Evolutionary conservation across 768 basidiomycete species (phyloP), one percentile per base, ranked within the genome.

Genomic region (Arthromyces matolae): DNA sequence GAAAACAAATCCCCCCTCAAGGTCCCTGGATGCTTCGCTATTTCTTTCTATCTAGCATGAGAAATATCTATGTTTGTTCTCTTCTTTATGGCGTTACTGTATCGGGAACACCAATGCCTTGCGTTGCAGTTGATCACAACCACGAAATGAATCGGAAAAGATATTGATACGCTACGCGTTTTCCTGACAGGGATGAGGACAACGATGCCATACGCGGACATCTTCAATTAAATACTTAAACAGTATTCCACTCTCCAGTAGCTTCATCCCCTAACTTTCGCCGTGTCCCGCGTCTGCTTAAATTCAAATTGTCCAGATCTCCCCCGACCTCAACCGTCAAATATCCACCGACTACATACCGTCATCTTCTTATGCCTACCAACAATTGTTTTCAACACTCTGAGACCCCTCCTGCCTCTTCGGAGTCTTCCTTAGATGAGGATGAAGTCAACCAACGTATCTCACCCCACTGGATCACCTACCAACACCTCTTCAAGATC

Each of bases 401-500:
- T 42, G 61, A 63, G 20, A 37, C 45, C 28, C 47, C 53, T 42
- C 67, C 72, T 1, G 66, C 71, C 2, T 76, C 74, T 14, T 78
- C 80, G 3, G 64, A 67, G 29, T 77, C 76, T 12, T 81, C 81
- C 10, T 53, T 77, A 42, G 77, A 79, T 51, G 75, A 79, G 43
- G 83, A 86, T 45, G 75, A 81, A 48, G 64, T 75, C 45, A 86
- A 89, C 57, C 57, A 61, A 16, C 83, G 86, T 40, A 50, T 84
- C 29, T 67, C 67, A 16, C 86, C 86, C 3, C 68, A 75, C 55
- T 89, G 87, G 87, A 69, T 71, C 28, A 68, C 67, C 42, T 84
- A 86, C 59, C 68, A 73, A 9, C 47, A 56, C 38, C 48, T 78
- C 25, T 65, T 86, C 38, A 64, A 72, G 35, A 47, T 61, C 47